These are phyloP conservation scores for Beta lomatogona DNA, from an alignment of 179 eudicot genomes.

Conservation along the genomic window DNA sequence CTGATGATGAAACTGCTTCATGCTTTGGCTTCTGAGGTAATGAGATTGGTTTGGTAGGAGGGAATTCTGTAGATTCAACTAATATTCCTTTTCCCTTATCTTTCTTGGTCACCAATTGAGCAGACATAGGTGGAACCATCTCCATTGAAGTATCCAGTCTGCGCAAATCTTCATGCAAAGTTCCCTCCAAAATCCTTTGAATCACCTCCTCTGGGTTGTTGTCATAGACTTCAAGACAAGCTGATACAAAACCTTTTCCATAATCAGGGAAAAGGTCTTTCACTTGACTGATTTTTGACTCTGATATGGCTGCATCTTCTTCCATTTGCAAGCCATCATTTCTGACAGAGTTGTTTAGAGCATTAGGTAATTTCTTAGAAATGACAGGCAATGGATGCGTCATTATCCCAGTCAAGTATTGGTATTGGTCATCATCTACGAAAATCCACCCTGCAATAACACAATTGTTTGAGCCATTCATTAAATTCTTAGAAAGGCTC, in stretches of 20 bases:
- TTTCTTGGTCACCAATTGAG: conserved; percentile 34
- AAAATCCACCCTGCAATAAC: conserved; percentile 72
- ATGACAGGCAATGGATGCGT: conserved; percentile 40
- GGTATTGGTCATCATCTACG: conserved; percentile 70
- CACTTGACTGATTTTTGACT: conserved; percentile 92
- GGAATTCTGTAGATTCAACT: conserved; percentile 38
- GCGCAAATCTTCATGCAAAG: conserved; percentile 77
- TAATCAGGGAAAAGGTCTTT: conserved; percentile 91
- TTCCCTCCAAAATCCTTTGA: conserved; percentile 88
- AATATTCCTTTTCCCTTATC: conserved; percentile 89
- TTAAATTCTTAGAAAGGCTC: background rate
- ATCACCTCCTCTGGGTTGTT: conserved; percentile 91
- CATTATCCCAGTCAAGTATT: conserved; percentile 58
- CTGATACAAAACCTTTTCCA: conserved; percentile 82
- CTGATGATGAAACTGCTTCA: conserved; percentile 35
- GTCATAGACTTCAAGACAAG: conserved; percentile 91
- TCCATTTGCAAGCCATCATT: conserved; percentile 43
- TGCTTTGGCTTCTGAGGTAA: conserved; percentile 28
- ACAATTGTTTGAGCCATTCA: conserved; percentile 9
- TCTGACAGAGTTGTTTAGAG: conserved; percentile 31
- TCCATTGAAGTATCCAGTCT: conserved; percentile 62
- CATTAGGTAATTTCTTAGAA: conserved; percentile 26
- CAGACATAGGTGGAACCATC: conserved; percentile 54
- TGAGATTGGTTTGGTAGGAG: conserved; percentile 30
- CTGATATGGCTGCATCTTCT: conserved; percentile 71